Evolutionary conservation across 2,329 filamentous ascomycete species (phyloP).

Genomic region (Fusarium pseudoanthophilum): DNA sequence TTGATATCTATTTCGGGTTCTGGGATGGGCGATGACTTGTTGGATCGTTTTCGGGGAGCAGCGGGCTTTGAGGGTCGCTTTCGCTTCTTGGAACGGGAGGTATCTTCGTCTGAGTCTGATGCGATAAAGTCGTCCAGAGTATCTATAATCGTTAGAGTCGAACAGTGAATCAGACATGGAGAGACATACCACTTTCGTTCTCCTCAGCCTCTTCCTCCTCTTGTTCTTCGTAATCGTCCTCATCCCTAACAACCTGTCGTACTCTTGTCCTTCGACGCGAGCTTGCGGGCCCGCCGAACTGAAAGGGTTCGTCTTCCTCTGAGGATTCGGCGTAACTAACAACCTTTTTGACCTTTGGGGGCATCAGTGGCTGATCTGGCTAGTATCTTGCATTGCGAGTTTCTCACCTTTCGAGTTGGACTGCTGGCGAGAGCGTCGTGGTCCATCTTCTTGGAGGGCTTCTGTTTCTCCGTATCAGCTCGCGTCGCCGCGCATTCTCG

Average conservation of each 20-base stretch:
- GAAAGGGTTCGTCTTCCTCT: conserved; percentile 80
- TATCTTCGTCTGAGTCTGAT: conserved; percentile 78
- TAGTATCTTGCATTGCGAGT: no score
- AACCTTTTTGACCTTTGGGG: conserved; percentile 60
- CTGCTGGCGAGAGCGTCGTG: conserved; percentile 62
- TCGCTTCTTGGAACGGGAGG: conserved; percentile 73
- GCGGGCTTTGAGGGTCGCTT: conserved; percentile 71
- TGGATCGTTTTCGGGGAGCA: conserved; percentile 70
- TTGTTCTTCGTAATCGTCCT: conserved; percentile 80
- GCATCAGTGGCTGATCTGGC: background rate
- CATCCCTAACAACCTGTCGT: conserved; percentile 72
- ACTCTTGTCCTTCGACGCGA: conserved; percentile 54
- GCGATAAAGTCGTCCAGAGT: conserved; percentile 91
- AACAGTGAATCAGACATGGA: no score
- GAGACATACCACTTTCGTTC: conserved; percentile 66
- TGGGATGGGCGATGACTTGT: conserved; percentile 56
- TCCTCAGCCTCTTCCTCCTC: conserved; percentile 70
- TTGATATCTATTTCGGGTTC: conserved; percentile 40
- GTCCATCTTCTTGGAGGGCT: conserved; percentile 49
- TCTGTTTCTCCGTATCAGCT: conserved; percentile 54
- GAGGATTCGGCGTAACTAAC: conserved; percentile 90
- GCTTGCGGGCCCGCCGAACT: conserved; percentile 53
- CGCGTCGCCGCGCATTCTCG: conserved; percentile 7
- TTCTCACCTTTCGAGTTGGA: conserved; percentile 79
- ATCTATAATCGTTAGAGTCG: conserved; percentile 50